phyloP scores from a whole-genome alignment of 2,329 filamentous ascomycete species.

The Venturia oleaginea region DNA sequence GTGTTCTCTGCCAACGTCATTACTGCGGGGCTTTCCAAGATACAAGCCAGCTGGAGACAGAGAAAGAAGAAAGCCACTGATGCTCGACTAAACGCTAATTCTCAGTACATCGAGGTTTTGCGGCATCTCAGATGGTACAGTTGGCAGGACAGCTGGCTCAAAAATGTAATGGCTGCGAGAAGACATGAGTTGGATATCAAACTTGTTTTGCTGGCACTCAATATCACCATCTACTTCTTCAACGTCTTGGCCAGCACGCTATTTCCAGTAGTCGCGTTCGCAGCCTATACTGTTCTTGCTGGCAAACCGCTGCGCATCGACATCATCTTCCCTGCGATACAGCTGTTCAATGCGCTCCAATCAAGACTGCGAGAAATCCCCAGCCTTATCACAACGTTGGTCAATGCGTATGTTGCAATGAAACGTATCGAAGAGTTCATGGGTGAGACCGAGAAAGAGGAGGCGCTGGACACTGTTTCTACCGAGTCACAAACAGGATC shows the following conservation, averaged over 20 bases:
- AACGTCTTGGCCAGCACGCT: slow-evolving; percentile 63
- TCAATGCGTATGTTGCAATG: slow-evolving; percentile 75
- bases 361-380: slow-evolving; percentile 66
- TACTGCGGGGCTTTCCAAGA: slow-evolving; percentile 59
- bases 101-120: slow-evolving; percentile 80
- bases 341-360: slow-evolving; percentile 70
- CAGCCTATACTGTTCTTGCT: slow-evolving; percentile 66
- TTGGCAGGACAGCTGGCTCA: slow-evolving; percentile 70
- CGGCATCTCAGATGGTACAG: slow-evolving; percentile 74
- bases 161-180: slow-evolving; percentile 57
- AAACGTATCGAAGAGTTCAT: slow-evolving; percentile 79
- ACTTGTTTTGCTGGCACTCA: slow-evolving; percentile 55
- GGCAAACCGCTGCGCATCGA: slow-evolving; percentile 63
- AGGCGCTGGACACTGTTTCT: slow-evolving; percentile 21
- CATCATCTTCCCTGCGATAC: slow-evolving; percentile 76
- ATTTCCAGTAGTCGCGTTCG: slow-evolving; percentile 75
- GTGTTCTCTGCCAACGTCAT: slow-evolving; percentile 59
- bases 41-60: slow-evolving; percentile 56
- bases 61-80: slow-evolving; percentile 66
- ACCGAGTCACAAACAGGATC: slow-evolving; percentile 17
- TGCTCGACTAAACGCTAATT: slow-evolving; percentile 66
- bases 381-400: slow-evolving; percentile 60
- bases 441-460: slow-evolving; percentile 65
- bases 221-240: slow-evolving; percentile 54
- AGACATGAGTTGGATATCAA: slow-evolving; percentile 58